phyloP scores from a whole-genome alignment of 805 yeast genomes.

The Candida piceae region DNA sequence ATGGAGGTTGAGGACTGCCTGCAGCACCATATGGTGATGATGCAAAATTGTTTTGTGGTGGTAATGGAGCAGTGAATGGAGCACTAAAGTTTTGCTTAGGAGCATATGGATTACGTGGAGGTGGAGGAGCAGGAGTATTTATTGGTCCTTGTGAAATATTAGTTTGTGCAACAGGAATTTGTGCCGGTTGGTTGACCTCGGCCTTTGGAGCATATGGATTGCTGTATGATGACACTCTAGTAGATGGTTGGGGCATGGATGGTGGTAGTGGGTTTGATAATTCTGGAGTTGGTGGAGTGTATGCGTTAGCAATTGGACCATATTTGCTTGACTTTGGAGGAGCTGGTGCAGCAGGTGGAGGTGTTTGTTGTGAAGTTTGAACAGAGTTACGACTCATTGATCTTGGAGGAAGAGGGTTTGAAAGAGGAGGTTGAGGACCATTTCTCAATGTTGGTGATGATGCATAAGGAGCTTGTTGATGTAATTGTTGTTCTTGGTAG shows the following conservation, averaged over 20 bases:
- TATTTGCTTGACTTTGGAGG: conserved; percentile 17
- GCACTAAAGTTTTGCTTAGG: conserved; percentile 29
- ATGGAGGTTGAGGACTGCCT: neutral
- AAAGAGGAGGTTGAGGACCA: conserved; percentile 18
- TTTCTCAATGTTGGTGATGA: no score
- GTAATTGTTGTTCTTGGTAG: conserved; percentile 16
- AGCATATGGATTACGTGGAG: conserved; percentile 28
- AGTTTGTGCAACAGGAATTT: conserved; percentile 22
- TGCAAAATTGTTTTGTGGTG: conserved; percentile 8
- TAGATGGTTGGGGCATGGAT: conserved; percentile 6
- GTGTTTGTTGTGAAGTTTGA: conserved; percentile 8
- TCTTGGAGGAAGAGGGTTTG: conserved; percentile 28
- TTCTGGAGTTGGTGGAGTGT: conserved; percentile 11
- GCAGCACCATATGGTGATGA: neutral
- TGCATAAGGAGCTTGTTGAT: conserved; percentile 9
- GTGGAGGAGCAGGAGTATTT: conserved; percentile 15
- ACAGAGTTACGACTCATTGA: conserved; percentile 16
- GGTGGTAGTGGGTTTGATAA: conserved; percentile 19
- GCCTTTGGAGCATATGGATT: conserved; percentile 36
- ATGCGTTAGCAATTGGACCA: conserved; percentile 9
- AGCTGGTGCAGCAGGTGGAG: conserved; percentile 5
- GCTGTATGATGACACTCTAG: conserved; percentile 9
- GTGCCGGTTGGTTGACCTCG: conserved; percentile 20
- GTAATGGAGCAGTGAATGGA: conserved; percentile 11
- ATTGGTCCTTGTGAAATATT: conserved; percentile 14